A percentile compares a stretch with the other conserved stretches of the same genome.
These are phyloP conservation scores for Phialophora macrospora DNA, from an alignment of 2,329 filamentous ascomycete genomes.

Conservation along the genomic window DNA sequence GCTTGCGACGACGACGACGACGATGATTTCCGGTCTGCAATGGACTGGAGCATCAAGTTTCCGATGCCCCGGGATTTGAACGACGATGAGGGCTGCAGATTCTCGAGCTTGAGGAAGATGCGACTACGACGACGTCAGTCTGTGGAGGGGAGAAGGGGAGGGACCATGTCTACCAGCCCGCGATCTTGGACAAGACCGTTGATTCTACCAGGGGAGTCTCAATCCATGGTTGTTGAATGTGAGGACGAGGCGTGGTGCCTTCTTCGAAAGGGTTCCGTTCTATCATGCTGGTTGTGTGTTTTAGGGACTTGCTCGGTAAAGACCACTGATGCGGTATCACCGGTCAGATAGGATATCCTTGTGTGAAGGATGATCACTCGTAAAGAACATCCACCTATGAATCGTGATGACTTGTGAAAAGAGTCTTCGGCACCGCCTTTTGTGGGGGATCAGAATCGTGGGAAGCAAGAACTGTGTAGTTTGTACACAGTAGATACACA, in stretches of 20 bases:
- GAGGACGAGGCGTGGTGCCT: slow-evolving; percentile 11
- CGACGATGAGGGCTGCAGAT: slow-evolving; percentile 80
- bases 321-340: background rate
- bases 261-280: slow-evolving; percentile 10
- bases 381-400: too few species aligned
- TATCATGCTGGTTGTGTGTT: slow-evolving; percentile 4
- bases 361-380: background rate
- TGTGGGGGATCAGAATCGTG: background rate
- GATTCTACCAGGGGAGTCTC: slow-evolving; percentile 49
- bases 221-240: slow-evolving; percentile 44
- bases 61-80: slow-evolving; percentile 70
- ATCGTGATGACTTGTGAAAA: background rate
- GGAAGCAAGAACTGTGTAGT: background rate
- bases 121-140: slow-evolving; percentile 54
- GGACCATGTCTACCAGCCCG: slow-evolving; percentile 45
- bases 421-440: background rate
- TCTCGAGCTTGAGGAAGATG: slow-evolving; percentile 84
- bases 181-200: slow-evolving; percentile 44
- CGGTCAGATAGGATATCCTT: background rate
- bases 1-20: slow-evolving; percentile 51
- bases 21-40: slow-evolving; percentile 64
- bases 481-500: background rate
- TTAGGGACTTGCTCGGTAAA: background rate
- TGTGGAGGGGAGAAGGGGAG: background rate
- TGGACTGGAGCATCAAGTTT: slow-evolving; percentile 60